Evolutionary conservation across 306 rosid genomes (phyloP).

Genomic region (Sicyos edulis): DNA sequence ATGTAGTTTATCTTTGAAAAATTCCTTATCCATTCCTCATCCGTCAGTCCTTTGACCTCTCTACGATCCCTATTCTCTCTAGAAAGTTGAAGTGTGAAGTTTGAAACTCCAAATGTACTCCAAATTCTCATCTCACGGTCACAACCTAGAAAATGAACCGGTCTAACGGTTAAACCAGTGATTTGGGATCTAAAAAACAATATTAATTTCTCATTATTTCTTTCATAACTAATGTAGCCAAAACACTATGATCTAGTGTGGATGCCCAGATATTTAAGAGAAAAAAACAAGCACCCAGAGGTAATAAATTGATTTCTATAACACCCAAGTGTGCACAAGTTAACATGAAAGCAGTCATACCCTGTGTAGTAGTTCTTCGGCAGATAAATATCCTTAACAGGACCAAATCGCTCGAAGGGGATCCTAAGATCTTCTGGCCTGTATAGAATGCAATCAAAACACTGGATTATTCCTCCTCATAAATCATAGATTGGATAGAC

Average conservation of each 20-base stretch:
- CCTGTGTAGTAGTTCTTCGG: slow-evolving; percentile 89
- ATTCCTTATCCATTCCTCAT: neutral
- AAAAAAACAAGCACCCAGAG: neutral
- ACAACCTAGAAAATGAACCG: neutral
- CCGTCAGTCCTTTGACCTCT: neutral
- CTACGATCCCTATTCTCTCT: neutral
- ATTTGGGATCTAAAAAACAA: neutral
- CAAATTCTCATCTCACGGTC: neutral
- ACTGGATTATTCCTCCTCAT: neutral
- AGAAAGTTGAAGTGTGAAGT: neutral
- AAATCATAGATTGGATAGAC: neutral
- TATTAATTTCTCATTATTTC: neutral
- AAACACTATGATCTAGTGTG: neutral
- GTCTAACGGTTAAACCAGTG: too few species aligned
- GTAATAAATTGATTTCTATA: neutral
- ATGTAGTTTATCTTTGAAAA: neutral
- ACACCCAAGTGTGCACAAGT: neutral
- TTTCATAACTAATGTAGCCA: neutral
- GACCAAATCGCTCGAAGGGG: slow-evolving; percentile 90
- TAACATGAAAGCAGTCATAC: slow-evolving; percentile 31
- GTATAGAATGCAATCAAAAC: slow-evolving; percentile 20
- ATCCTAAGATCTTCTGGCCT: slow-evolving; percentile 83
- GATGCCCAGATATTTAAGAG: slow-evolving; percentile 4
- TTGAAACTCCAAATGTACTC: neutral
- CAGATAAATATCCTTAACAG: slow-evolving; percentile 93